These are phyloP conservation scores for Zoysia pacifica DNA, from an alignment of 176 grass and related monocot genomes.

Conservation along the genomic window DNA sequence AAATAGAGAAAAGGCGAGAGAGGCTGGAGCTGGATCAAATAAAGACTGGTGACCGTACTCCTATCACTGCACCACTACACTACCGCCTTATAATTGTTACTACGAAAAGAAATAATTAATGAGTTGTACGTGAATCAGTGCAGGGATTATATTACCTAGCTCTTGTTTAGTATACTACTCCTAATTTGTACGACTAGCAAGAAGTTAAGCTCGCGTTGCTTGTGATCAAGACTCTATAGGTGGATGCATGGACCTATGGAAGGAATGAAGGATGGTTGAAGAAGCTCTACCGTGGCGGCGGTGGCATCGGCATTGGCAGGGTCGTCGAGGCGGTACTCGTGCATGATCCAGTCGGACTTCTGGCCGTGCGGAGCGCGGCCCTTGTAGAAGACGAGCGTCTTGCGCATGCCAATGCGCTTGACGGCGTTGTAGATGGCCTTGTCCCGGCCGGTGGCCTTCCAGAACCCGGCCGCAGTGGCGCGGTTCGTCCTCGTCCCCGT, in stretches of 20 bases:
- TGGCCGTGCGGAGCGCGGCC: conserved; percentile 87
- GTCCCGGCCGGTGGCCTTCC: conserved; percentile 98
- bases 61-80: conserved; percentile 51
- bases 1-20: background rate
- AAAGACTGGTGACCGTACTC: conserved; percentile 44
- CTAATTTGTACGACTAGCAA: background rate
- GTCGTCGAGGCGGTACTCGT: conserved; percentile 87
- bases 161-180: background rate
- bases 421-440: conserved; percentile 89
- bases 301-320: conserved; percentile 1
- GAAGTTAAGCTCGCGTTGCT: background rate
- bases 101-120: conserved; percentile 38
- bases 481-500: conserved; percentile 95
- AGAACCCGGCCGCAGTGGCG: conserved; percentile 83
- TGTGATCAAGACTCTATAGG: background rate
- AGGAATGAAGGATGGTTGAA: no score
- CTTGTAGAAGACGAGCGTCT: conserved; percentile 99
- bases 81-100: conserved; percentile 50
- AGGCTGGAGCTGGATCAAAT: conserved; percentile 35
- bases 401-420: conserved; percentile 92
- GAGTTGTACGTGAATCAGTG: conserved; percentile 35
- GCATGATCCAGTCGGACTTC: conserved; percentile 96
- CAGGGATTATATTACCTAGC: background rate
- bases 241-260: background rate
- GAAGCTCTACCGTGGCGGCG: conserved; percentile 25